Evolutionary conservation across 1,284 basidiomycete species (phyloP).

Genomic region (Lentinus polychrous): DNA sequence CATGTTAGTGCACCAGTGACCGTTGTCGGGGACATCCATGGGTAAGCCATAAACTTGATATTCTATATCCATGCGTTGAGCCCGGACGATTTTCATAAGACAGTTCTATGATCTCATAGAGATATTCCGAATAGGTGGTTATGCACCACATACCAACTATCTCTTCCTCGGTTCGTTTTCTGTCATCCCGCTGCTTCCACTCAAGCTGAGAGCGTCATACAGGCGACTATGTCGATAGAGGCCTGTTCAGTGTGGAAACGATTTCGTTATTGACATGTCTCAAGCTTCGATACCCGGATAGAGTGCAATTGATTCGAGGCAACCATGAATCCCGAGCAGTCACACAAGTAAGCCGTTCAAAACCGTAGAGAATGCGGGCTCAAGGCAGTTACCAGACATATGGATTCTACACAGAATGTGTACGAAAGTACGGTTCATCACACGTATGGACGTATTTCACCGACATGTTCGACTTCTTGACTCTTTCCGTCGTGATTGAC

Average conservation of each 20-base stretch:
- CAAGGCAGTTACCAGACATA: constrained; percentile 66
- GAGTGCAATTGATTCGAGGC: constrained; percentile 94
- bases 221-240: constrained; percentile 98
- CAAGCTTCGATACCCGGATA: constrained; percentile 94
- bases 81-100: constrained; percentile 37
- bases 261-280: constrained; percentile 96
- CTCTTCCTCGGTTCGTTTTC: constrained; percentile 80
- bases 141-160: constrained; percentile 95
- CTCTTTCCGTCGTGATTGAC: constrained; percentile 96
- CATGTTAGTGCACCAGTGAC: constrained; percentile 98
- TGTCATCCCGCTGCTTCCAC: constrained; percentile 7
- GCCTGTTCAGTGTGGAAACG: constrained; percentile 96
- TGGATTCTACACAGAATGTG: constrained; percentile 98
- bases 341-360: constrained; percentile 68
- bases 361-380: background rate
- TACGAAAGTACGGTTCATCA: constrained; percentile 93
- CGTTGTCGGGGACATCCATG: constrained; percentile 98
- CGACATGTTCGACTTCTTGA: constrained; percentile 99
- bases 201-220: constrained; percentile 8
- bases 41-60: constrained; percentile 50
- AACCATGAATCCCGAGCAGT: constrained; percentile 99
- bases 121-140: constrained; percentile 97
- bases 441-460: constrained; percentile 99
- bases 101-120: constrained; percentile 99
- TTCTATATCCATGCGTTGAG: constrained; percentile 15